These are phyloP conservation scores for Chlorella sp. DNA, from an alignment of 139 green algal species.

Conservation along the genomic window DNA sequence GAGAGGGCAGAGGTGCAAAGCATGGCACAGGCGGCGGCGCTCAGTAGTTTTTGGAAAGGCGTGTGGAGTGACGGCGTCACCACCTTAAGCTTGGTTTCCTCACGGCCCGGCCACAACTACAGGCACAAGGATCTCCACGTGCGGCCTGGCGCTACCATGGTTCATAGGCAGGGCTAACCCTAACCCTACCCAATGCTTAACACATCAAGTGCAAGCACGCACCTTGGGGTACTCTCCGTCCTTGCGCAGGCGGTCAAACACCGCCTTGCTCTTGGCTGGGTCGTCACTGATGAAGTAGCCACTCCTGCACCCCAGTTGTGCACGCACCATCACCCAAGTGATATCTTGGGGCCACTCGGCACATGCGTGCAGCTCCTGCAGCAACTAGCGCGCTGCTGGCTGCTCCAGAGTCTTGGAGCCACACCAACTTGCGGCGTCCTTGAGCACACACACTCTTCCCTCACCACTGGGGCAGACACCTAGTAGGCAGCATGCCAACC, in stretches of 20 bases:
- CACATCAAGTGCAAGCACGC: background rate
- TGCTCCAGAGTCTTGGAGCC: no score
- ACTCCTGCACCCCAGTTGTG: no score
- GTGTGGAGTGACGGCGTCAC: background rate
- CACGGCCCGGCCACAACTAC: background rate
- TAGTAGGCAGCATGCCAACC: no score
- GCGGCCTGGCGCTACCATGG: background rate
- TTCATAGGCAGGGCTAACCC: background rate
- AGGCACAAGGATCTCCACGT: background rate
- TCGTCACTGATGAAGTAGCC: slow-evolving; percentile 56
- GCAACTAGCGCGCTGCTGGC: no score
- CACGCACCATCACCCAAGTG: no score
- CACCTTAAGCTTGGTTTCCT: background rate
- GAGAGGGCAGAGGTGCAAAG: background rate
- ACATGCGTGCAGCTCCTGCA: no score
- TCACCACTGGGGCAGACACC: no score
- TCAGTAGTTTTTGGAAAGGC: background rate
- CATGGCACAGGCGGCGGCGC: background rate
- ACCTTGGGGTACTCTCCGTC: slow-evolving; percentile 6
- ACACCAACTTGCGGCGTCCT: no score
- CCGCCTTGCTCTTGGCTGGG: slow-evolving; percentile 29
- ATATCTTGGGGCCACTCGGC: no score
- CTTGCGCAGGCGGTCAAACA: slow-evolving; percentile 49
- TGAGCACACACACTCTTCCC: no score
- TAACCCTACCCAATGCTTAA: background rate